A percentile compares a stretch with the other conserved stretches of the same genome.
Conservation (phyloP, 345 rosid species). For the Camelina laxa region DNA sequence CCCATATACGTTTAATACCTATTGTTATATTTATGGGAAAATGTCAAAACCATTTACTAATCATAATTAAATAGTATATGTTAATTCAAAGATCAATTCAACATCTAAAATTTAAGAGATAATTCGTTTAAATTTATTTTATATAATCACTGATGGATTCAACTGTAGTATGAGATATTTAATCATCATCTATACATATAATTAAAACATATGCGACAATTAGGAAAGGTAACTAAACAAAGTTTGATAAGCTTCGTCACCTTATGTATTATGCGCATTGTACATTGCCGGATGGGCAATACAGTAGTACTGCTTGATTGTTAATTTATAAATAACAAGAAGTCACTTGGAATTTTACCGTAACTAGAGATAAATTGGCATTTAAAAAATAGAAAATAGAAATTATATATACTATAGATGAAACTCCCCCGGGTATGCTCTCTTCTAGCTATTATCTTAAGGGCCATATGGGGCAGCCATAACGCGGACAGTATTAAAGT, state of each 20-base stretch:
- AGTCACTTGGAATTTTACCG: not conserved
- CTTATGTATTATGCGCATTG: not conserved
- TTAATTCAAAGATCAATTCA: not conserved
- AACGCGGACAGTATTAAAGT: constrained; percentile 51
- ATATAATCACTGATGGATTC: not conserved
- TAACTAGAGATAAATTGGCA: not conserved
- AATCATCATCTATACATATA: not conserved
- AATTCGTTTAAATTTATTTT: not conserved
- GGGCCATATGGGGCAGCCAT: constrained; percentile 47
- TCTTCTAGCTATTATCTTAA: constrained; percentile 41
- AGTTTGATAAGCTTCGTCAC: not conserved
- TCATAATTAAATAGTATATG: not conserved
- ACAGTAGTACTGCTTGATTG: not conserved
- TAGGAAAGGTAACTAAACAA: not conserved
- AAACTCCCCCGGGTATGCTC: constrained; percentile 54
- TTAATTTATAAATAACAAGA: not conserved
- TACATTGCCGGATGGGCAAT: not conserved
- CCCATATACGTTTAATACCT: not conserved
- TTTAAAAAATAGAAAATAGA: not conserved
- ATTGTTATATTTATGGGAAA: not conserved
- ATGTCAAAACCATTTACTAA: not conserved
- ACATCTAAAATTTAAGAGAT: not conserved
- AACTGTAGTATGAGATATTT: not conserved
- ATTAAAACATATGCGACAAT: not conserved
- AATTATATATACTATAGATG: constrained; percentile 25